Conservation (phyloP, 352 stramenopile species). For the Globisporangium yorkense region DNA sequence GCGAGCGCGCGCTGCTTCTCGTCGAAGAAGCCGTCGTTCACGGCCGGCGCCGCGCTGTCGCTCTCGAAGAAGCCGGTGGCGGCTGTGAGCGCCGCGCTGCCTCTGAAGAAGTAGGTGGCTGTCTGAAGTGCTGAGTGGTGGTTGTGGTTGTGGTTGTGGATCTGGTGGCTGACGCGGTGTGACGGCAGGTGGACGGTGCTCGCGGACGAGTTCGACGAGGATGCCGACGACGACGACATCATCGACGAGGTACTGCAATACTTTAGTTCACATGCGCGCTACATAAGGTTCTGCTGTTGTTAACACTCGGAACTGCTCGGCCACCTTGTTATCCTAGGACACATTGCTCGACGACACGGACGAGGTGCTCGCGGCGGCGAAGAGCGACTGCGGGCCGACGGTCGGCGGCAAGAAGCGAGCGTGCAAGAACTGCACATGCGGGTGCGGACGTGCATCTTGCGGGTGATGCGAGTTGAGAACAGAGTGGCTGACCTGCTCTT, state of each 20-base stretch:
- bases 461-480: constrained; percentile 11
- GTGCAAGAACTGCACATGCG: constrained; percentile 98
- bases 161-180: neutral
- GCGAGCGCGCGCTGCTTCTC: constrained; percentile 35
- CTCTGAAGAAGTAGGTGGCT: constrained; percentile 33
- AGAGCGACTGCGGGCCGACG: constrained; percentile 69
- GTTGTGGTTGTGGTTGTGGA: neutral
- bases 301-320: neutral
- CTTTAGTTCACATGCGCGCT: neutral
- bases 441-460: constrained; percentile 30
- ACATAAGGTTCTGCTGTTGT: neutral
- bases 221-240: constrained; percentile 53
- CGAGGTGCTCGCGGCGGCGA: constrained; percentile 65
- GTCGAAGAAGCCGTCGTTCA: constrained; percentile 59
- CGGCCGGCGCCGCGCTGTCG: constrained; percentile 42
- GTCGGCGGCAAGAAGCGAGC: constrained; percentile 88
- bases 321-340: constrained; percentile 23
- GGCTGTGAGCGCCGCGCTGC: constrained; percentile 13
- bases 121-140: neutral
- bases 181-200: constrained; percentile 52
- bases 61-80: constrained; percentile 34
- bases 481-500: neutral
- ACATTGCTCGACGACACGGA: constrained; percentile 79
- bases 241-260: constrained; percentile 53
- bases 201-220: constrained; percentile 46